phyloP scores from a whole-genome alignment of 805 yeast genomes.

The Henningerozyma blattae region DNA sequence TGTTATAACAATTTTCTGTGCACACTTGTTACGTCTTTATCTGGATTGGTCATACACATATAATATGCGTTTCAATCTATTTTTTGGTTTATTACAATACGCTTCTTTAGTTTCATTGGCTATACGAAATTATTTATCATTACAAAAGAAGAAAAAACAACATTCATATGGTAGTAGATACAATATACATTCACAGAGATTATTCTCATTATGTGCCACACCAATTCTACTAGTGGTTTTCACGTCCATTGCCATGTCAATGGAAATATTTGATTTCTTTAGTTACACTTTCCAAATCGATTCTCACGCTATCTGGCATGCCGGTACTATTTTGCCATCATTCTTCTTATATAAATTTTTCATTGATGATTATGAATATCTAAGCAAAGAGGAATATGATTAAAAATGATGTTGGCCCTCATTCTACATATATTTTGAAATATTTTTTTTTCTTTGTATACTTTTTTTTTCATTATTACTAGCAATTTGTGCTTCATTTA shows the following conservation, averaged over 20 bases:
- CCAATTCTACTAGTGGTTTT: conserved; percentile 41
- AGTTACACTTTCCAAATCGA: conserved; percentile 61
- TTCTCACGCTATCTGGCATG: conserved; percentile 93
- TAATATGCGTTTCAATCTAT: conserved; percentile 83
- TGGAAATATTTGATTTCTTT: conserved; percentile 84
- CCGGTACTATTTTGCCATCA: conserved; percentile 75
- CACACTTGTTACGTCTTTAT: conserved; percentile 55
- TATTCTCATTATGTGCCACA: conserved; percentile 23
- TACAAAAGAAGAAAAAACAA: conserved; percentile 4
- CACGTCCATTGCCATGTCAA: conserved; percentile 67
- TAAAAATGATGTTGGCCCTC: too few relatives aligned
- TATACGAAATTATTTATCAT: conserved; percentile 21
- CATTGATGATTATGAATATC: conserved; percentile 28
- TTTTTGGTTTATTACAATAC: conserved; percentile 69
- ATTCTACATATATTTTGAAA: too few relatives aligned
- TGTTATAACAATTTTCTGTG: conserved; percentile 40
- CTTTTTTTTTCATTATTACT: too few relatives aligned
- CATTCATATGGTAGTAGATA: conserved; percentile 1
- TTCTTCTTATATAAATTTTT: conserved; percentile 57
- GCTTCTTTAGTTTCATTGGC: conserved; percentile 24
- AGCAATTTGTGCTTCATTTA: too few relatives aligned
- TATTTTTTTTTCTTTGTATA: too few relatives aligned
- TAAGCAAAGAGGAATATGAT: not conserved
- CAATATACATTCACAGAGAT: conserved; percentile 3
- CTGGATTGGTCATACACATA: conserved; percentile 83